These are phyloP conservation scores for Collybiopsis luxurians DNA, from an alignment of 768 basidiomycete species.

Conservation along the genomic window DNA sequence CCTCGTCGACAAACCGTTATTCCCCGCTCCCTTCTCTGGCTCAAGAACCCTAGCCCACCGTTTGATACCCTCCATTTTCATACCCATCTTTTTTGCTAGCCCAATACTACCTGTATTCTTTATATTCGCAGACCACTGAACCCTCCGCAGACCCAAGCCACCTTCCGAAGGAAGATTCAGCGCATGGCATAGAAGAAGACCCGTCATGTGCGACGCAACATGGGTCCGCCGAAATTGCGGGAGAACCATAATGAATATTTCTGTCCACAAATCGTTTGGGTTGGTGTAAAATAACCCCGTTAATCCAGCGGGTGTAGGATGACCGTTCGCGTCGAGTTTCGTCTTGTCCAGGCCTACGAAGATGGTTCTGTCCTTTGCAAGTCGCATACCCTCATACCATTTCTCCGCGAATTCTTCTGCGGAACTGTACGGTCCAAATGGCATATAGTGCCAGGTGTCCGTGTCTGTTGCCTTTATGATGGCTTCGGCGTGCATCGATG, in stretches of 20 bases:
- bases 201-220: conserved; percentile 45
- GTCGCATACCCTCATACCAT: neutral
- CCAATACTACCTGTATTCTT: conserved; percentile 41
- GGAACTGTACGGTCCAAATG: conserved; percentile 1
- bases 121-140: conserved; percentile 50
- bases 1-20: conserved; percentile 23
- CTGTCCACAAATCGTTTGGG: conserved; percentile 30
- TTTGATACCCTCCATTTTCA: conserved; percentile 43
- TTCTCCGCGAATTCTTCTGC: neutral
- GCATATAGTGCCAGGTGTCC: neutral
- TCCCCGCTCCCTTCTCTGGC: conserved; percentile 26
- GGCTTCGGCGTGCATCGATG: neutral
- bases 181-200: conserved; percentile 37
- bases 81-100: conserved; percentile 52
- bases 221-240: conserved; percentile 45
- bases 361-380: neutral
- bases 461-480: neutral
- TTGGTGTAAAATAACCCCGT: conserved; percentile 26
- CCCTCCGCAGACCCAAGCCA: conserved; percentile 51
- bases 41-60: conserved; percentile 48
- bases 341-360: neutral
- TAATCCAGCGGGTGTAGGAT: neutral
- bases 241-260: conserved; percentile 50
- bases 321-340: neutral
- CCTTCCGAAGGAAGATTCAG: conserved; percentile 31